Evolutionary conservation across 2,329 filamentous ascomycete genomes (phyloP), one percentile per base, ranked within the genome.

Genomic region (Ilyonectria robusta): DNA sequence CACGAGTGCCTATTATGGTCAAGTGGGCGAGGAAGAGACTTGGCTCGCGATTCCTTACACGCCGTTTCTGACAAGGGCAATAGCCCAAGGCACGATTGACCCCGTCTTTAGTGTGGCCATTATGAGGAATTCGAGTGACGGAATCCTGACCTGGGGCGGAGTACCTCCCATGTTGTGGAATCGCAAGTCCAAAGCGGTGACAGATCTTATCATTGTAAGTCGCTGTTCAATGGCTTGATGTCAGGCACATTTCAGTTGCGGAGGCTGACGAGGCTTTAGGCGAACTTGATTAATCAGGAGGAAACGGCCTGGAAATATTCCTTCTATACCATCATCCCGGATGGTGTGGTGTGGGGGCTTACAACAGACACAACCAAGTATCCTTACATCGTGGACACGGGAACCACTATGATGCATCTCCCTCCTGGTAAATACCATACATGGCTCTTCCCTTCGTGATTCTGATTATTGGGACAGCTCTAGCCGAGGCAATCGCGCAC

Each of bases 281-380:
- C 84, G 47, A 83, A 84, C 55, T 77, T 88, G 37, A 79, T 78
- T 17, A 74, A 75, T 6, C 73, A 79, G 21, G 72, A 78, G 2
- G 78, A 78, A 61, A 82, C 84, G 6, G 77, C 82, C 1, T 85
- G 78, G 76, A 76, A 82, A 65, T 84, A 84, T 65, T 87, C 86
- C 2, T 88, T 85, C 74, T 88, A 88, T 71, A 87, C 86, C 19
- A 82, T 88, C 62, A 78, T 87, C 54, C 83, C 84, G 1, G 84
- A 86, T 62, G 86, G 85, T 3, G 78, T 86, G 65, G 76, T 77
- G 66, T 87, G 81, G 73, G 85, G 81, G 26, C 77, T 79, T 46
- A 82, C 78, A 5, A 81, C 77, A 2, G 82, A 84, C 66, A 77
- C 72, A 19, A 81, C 78, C 37, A 84, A 82, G 71, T 84, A 83